Base-by-base conservation (phyloP, 2,329 filamentous ascomycete genomes). In the Stachybotrys chlorohalonatus region DNA sequence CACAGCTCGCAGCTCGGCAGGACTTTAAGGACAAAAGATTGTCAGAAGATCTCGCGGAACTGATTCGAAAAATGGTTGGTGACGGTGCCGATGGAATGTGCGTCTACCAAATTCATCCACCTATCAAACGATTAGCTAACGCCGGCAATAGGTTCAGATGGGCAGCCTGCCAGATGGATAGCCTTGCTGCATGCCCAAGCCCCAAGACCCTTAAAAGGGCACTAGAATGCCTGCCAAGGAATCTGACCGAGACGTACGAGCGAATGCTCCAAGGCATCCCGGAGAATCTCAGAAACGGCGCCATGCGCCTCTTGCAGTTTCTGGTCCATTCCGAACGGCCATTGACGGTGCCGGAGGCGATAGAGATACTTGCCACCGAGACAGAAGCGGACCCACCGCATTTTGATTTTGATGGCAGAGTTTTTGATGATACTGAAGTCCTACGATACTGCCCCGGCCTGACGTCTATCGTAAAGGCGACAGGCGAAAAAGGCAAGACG, bases 21-120 rank as follows among this genome's bases (percentile, higher is more conserved):
- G 54, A 57, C 7, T 62, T 59, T 30, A 56, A 46, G 58, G 58
- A 49, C 7, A 63, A 57, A 52, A 13, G 7, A 5, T 60, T 55
- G 52, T 57, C 52, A 45, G 36, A 11, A n/a, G 47, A 55, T 57
- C 31, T 62, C 8, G 11, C 55, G 9, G 9, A 54, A 31, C 7
- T 46, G 15, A 60, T 63, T 31, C 17, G 15, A 9, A 49, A 49
- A 0, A 55, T 55, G 24, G 49, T 64, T 30, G 60, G 58, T 9
- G 54, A 55, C 32, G 45, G 61, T 6, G 61, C 66, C 45, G 55
- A 64, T 31, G 66, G 66, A 45, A 69, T 68, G 66, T 68, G 58
- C 61, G 64, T 42, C 16, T 36, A n/a, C 11, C 11, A 11, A 30
- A 2, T 4, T 47, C 11, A n/a, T 31, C 46, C 17, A n/a, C 42